These are phyloP conservation scores for Umbelopsis vinacea DNA, from an alignment of 192 early-diverging fungal genomes.

Conservation along the genomic window DNA sequence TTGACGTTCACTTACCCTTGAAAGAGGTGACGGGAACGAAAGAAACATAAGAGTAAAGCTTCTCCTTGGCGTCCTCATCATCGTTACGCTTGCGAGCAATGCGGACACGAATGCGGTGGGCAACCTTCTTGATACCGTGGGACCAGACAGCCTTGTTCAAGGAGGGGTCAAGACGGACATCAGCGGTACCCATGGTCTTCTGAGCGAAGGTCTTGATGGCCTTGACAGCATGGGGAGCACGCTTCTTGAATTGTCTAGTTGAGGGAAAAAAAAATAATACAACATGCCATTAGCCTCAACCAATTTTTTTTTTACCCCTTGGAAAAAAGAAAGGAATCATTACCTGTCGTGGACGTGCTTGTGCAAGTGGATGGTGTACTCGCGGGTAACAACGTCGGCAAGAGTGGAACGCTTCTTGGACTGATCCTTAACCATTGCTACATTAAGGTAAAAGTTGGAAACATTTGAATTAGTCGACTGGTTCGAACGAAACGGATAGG, in stretches of 20 bases:
- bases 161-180: conserved; percentile 94
- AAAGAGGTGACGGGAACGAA: conserved; percentile 85
- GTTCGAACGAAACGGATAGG: not conserved
- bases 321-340: conserved; percentile 3
- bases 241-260: conserved; percentile 89
- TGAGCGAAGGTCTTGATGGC: conserved; percentile 89
- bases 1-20: conserved; percentile 66
- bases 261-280: conserved; percentile 36
- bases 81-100: conserved; percentile 97
- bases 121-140: conserved; percentile 90
- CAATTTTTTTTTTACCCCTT: conserved; percentile 13
- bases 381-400: conserved; percentile 92
- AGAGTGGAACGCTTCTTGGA: conserved; percentile 79
- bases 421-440: conserved; percentile 75
- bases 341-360: conserved; percentile 85
- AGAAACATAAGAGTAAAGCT: conserved; percentile 96
- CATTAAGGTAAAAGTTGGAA: conserved; percentile 20
- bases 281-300: conserved; percentile 9
- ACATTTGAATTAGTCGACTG: conserved; percentile 5
- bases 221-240: conserved; percentile 95
- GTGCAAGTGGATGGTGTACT: conserved; percentile 99
- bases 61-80: conserved; percentile 94
- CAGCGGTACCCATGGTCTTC: conserved; percentile 93
- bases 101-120: conserved; percentile 95
- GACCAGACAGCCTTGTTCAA: conserved; percentile 97